Conservation (phyloP, 306 rosid species). For the Trichosanthes truncata region DNA sequence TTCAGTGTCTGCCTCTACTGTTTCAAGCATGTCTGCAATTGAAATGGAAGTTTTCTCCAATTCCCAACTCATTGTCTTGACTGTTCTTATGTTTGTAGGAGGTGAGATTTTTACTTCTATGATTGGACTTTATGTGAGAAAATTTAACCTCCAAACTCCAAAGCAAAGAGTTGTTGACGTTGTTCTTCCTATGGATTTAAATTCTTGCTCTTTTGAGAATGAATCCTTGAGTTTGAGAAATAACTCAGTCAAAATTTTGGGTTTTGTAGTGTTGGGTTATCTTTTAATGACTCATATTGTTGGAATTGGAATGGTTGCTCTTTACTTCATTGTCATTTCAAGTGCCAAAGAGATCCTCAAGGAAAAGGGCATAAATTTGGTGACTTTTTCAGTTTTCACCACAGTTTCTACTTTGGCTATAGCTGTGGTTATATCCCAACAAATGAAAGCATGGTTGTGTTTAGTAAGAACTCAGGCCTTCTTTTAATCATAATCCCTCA, state of each 20-base stretch:
- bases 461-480: conserved; percentile 34
- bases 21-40: conserved; percentile 55
- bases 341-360: conserved; percentile 23
- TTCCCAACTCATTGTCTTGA: conserved; percentile 31
- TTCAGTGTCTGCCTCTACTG: conserved; percentile 46
- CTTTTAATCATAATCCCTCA: conserved; percentile 39
- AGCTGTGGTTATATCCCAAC: conserved; percentile 67
- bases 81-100: conserved; percentile 45
- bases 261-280: conserved; percentile 33
- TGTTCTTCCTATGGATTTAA: too few species aligned
- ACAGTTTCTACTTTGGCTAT: conserved; percentile 50
- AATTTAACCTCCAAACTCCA: conserved; percentile 21
- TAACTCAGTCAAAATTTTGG: conserved; percentile 23
- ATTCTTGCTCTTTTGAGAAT: neutral
- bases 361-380: conserved; percentile 20
- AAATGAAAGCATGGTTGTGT: conserved; percentile 61
- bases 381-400: conserved; percentile 37
- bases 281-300: conserved; percentile 16
- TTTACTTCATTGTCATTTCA: conserved; percentile 21
- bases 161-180: too few species aligned
- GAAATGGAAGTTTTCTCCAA: conserved; percentile 57
- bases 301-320: conserved; percentile 21
- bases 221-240: too few species aligned
- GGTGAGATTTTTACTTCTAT: conserved; percentile 52
- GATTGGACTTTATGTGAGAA: conserved; percentile 31